Evolutionary conservation across 305 asterid species (phyloP), one percentile per base, ranked within the genome.

Genomic region (Nicotiana rustica): DNA sequence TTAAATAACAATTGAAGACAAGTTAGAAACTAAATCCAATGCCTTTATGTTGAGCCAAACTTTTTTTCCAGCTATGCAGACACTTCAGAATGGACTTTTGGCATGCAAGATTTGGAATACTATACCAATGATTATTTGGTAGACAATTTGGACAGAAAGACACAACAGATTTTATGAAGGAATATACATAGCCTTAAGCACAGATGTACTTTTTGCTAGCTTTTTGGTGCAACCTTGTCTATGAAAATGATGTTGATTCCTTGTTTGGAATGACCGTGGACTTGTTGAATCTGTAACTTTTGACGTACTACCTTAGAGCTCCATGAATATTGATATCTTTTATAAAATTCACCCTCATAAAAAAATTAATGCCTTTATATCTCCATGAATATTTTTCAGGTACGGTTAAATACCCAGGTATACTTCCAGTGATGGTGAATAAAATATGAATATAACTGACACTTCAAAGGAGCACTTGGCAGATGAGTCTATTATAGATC

Each of bases 171-270:
- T 10, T 18, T 44, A 71, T 10, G 21, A 18, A 71, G 3, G 60
- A 44, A 47, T 19, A 71, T 44, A 71, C 7, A 12, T 41, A 19
- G 21, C 61, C 78, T 19, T 3, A 47, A 71, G 36, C 10, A 21
- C 21, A 71, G 19, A 71, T 71, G 36, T 44, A 56, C 14, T 19
- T 44, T 69, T 71, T 41, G 38, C 78, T 44, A 47, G 61, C 38
- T 44, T 47, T 71, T 71, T 71, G 78, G 59, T 18, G 7, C 61
- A 47, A 71, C 77, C 57, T 44, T 44, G 78, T 71, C 33, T 61
- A 61, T 61, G 31, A 18, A 71, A 71, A 38, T 19, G 61, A 71
- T 71, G 78, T 71, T 12, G 61, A 71, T 71, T 71, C 60, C 35
- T 71, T 2, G 38, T 44, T 19, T 19, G 78, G 47, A 71, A 44